Base-by-base conservation (phyloP, 2,329 filamentous ascomycete genomes). In the Aspergillus transmontanensis region DNA sequence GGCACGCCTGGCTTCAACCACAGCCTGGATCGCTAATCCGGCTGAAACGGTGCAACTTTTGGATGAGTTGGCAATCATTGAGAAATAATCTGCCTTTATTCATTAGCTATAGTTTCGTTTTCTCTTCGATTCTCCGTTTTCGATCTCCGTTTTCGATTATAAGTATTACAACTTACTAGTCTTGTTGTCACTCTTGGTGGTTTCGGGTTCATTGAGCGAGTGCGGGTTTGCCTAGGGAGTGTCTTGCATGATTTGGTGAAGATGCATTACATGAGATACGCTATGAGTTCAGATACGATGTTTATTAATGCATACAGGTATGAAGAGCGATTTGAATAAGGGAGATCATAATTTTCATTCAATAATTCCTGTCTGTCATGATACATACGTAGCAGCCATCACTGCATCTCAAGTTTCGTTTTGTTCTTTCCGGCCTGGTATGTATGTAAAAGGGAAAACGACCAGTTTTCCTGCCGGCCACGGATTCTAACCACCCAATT, bases 21-120 rank as follows among this genome's bases (percentile, higher is more conserved):
- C 95, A 26, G 94, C 94, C 1, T 99, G 95, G 95, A 96, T 99
- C 69, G 94, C 95, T 1, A 97, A 88, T 74, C 95, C 95, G 0
- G 84, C 86, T 0, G 95, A 99, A 83, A 99, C 95, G 34, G 92
- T 97, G 45, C 89, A 92, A 70, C 79, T 98, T 71, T 80, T 99
- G 64, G 93, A 97, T 72, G 95, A 98, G 82, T 81, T 97, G 74
- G 84, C 84, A 0, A 84, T 39, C 4, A 9, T 55, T 39, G 51
- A 39, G 21, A 26, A 39, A 21, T 23, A 19, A 19, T 41, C 10
- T 19, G 12, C 6, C 6, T 32, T 23, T 6, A 7, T 21, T 39
- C 11, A 26, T 28, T 16, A 3, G 6, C 4, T 9, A 1, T 26
- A 6, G 7, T 16, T 26, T 10, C 1, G 10, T 19, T 26, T 14